Base-by-base conservation (phyloP, 2,329 filamentous ascomycete species). In the Trichophyton verrucosum region DNA sequence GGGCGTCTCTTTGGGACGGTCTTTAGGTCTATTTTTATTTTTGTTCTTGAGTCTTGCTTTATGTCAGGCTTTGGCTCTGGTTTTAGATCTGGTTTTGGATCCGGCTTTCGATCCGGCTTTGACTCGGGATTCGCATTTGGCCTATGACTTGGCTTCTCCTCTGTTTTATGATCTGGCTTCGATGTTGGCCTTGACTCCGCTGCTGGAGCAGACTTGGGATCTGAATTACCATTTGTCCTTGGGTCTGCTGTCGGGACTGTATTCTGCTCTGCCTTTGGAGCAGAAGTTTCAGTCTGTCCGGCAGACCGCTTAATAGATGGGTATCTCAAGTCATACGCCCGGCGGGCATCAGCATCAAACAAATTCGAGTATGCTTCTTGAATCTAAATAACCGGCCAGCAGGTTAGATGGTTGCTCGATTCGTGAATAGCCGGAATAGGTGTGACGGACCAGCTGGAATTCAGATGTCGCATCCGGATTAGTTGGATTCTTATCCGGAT, bases 401-500 rank as follows among this genome's bases (percentile, higher is more conserved):
- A 9, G 17, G 51, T 55, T 33, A 33, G 30, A 55, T 27, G 8
- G 46, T 5, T 27, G 46, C 13, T 51, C 2, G 22, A 22, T 51
- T 22, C 13, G 20, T 44, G 46, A 13, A 6, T 22, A 13, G 11
- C 20, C 46, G 33, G 33, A 51, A 51, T 13, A 30, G 11, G 24
- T n/a, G 27, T 6, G 17, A 27, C 57, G n/a, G n/a, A 59, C 57
- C 42, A 59, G 60, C 42, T 67, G 65, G 59, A 65, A 65, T 27
- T 46, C 51, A 30, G 51, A 27, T 47, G 62, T 65, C 15, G 63
- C 40, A 11, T 61, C 57, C 13, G n/a, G 49, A 15, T 59, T 59
- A 5, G 17, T 49, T 13, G 11, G 46, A 22, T 65, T 65, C 22
- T 62, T 64, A 55, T 65, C 64, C 3, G 64, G 64, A 44, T 65